phyloP scores from a whole-genome alignment of 225 moss, liverwort and hornwort species.

The Ulota crispa region DNA sequence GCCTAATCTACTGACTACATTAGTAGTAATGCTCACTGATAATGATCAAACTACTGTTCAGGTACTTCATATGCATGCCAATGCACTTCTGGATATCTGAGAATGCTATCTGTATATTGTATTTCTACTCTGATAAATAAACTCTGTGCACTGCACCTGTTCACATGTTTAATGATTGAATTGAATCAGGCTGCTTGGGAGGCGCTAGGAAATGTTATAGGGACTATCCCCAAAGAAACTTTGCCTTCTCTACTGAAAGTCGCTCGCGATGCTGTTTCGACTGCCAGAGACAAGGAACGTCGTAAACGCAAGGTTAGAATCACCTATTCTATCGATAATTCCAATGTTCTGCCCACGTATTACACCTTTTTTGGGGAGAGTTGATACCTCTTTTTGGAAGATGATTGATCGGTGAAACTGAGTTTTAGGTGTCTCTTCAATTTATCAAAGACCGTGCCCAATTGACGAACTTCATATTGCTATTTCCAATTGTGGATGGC shows the following conservation, averaged over 20 bases:
- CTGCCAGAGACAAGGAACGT: slow-evolving; percentile 94
- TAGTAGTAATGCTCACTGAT: slow-evolving; percentile 96
- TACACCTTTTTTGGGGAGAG: background rate
- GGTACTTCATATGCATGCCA: slow-evolving; percentile 40
- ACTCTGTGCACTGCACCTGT: background rate
- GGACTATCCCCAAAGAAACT: slow-evolving; percentile 75
- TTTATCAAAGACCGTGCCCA: background rate
- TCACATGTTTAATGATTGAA: slow-evolving; percentile 1
- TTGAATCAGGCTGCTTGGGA: slow-evolving; percentile 85
- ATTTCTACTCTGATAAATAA: background rate
- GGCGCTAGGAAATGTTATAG: slow-evolving; percentile 78
- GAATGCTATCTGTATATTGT: background rate
- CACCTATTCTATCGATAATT: background rate
- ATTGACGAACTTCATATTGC: background rate
- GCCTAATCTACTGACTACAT: slow-evolving; percentile 78
- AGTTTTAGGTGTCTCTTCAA: background rate
- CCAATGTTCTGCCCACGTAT: background rate
- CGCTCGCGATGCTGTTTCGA: slow-evolving; percentile 94
- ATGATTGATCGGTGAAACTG: background rate
- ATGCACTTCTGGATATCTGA: background rate
- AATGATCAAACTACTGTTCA: slow-evolving; percentile 77
- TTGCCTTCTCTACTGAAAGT: slow-evolving; percentile 79
- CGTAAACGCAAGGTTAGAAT: slow-evolving; percentile 85
- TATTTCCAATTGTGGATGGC: background rate
- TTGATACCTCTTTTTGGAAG: background rate